These are phyloP conservation scores for Apiotrichum sp. DNA, from an alignment of 1,284 basidiomycete species.

Conservation along the genomic window DNA sequence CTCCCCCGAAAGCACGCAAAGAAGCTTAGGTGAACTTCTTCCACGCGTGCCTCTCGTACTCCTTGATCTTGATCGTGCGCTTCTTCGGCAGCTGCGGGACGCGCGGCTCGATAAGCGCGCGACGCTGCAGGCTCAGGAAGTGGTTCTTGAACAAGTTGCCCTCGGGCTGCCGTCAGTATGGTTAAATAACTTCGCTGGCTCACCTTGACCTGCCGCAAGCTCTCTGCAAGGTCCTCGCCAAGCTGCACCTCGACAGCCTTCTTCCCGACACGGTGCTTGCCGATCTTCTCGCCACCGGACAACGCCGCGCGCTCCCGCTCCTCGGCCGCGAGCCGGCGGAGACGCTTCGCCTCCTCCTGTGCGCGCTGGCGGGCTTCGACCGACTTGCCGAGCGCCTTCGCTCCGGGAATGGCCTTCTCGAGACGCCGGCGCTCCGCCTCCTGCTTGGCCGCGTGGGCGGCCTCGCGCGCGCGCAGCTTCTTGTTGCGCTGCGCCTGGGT, in stretches of 20 bases:
- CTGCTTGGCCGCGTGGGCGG: conserved; percentile 19
- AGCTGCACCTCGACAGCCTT: conserved; percentile 75
- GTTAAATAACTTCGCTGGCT: conserved; percentile 18
- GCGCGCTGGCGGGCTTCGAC: conserved; percentile 23
- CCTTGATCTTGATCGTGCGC: conserved; percentile 57
- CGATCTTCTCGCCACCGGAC: conserved; percentile 58
- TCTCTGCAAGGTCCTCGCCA: conserved; percentile 85
- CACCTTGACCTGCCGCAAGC: conserved; percentile 74
- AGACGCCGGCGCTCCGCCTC: conserved; percentile 23
- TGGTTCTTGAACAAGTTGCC: conserved; percentile 89
- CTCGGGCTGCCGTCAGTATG: conserved; percentile 59
- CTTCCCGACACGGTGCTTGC: conserved; percentile 69
- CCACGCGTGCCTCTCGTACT: conserved; percentile 85
- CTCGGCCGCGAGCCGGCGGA: conserved; percentile 51
- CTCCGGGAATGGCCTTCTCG: conserved; percentile 24
- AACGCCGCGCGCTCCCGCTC: conserved; percentile 55
- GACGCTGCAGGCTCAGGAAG: conserved; percentile 56
- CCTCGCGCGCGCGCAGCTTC: conserved; percentile 24
- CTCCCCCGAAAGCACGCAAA: no score
- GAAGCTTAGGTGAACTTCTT: conserved; percentile 60
- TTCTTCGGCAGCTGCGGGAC: conserved; percentile 63
- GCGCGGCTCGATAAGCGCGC: conserved; percentile 49
- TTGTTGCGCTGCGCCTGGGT: conserved; percentile 51
- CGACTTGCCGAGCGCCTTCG: conserved; percentile 26
- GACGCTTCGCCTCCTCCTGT: conserved; percentile 24